Percentiles rank a stretch among this genome's conserved stretches.
These are phyloP conservation scores for Xerocomellus intermedius DNA, from an alignment of 768 basidiomycete species.

Conservation along the genomic window DNA sequence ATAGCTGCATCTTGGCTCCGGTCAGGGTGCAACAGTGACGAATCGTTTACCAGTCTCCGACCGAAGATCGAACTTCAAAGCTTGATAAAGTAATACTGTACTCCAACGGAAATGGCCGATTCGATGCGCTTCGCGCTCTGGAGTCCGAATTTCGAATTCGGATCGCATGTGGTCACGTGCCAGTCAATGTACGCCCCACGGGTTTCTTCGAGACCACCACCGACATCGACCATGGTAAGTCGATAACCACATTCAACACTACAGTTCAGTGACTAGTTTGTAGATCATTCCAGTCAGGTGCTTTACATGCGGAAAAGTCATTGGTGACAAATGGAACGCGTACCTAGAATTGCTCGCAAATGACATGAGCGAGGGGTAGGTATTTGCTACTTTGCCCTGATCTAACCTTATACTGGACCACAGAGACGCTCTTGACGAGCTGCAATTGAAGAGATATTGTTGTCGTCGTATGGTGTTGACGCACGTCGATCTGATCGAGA, in stretches of 20 bases:
- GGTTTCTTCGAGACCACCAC: slow-evolving; percentile 1
- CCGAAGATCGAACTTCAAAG: too few species aligned
- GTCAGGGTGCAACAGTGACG: too few species aligned
- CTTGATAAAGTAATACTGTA: too few species aligned
- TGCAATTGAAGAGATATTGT: slow-evolving; percentile 92
- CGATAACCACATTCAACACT: not conserved
- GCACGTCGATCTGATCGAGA: slow-evolving; percentile 97
- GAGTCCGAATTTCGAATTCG: too few species aligned
- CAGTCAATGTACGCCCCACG: too few species aligned
- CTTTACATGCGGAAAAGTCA: slow-evolving; percentile 96
- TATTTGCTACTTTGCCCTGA: slow-evolving; percentile 4
- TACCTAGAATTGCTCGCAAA: slow-evolving; percentile 80
- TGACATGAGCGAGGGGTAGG: slow-evolving; percentile 88
- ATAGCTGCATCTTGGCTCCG: too few species aligned
- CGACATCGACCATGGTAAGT: slow-evolving; percentile 26
- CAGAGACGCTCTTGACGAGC: slow-evolving; percentile 86
- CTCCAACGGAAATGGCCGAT: too few species aligned
- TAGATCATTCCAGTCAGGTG: slow-evolving; percentile 97
- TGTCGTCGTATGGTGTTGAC: slow-evolving; percentile 97
- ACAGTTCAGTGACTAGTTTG: not conserved
- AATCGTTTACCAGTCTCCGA: too few species aligned
- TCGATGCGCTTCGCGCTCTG: too few species aligned
- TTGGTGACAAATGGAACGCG: slow-evolving; percentile 92
- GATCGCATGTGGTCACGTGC: slow-evolving; percentile 19
- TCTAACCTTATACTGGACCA: not conserved